Base-by-base conservation (phyloP, 202 grass and related monocot genomes). In the Setaria viridis region DNA sequence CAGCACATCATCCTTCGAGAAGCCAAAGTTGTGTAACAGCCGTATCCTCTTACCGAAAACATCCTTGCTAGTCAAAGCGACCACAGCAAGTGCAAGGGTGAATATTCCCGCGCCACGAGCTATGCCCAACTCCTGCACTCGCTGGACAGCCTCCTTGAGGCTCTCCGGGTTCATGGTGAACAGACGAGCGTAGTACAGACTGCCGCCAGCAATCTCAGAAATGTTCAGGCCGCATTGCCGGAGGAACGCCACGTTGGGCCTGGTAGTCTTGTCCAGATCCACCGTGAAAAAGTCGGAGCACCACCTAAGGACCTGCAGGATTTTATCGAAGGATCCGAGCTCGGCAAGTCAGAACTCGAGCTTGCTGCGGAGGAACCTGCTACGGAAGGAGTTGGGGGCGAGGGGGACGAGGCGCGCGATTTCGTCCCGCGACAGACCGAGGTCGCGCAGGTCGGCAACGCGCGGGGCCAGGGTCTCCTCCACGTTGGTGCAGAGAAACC, bases 221-320 rank as follows among this genome's bases (percentile, higher is more conserved):
- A 46, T 53, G 15, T 70, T 62, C 42, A 95, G 33, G 16, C 88
- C 88, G 37, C 80, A 92, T 54, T 88, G 56, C 60, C 77, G 51
- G 60, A 95, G 65, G 19, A 88, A 47, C 37, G 70, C 47, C n/a
- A 95, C 59, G 60, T 95, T 95, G 67, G 88, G 90, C 78, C 67
- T 63, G 41, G 73, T 29, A 48, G 75, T 56, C 59, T 85, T 87
- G 34, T 92, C 85, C 9, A 87, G 7, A 80, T 82, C 48, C 3
- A 1, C 15, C 1, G 13, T 20, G 8, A 92, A 66, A 62, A 90
- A 19, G 1, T 2, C 9, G 0, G 25, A 8, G 51, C 34, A 30
- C 74, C 12, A 45, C 83, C 68, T 84, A 5, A 89, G 0, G 32
- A 74, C 41, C 17, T 10, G n/a, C 33, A 85, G 6, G 45, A 92